These are phyloP conservation scores for Botrytis pseudocinerea DNA, from an alignment of 2,329 filamentous ascomycete species.

Conservation along the genomic window DNA sequence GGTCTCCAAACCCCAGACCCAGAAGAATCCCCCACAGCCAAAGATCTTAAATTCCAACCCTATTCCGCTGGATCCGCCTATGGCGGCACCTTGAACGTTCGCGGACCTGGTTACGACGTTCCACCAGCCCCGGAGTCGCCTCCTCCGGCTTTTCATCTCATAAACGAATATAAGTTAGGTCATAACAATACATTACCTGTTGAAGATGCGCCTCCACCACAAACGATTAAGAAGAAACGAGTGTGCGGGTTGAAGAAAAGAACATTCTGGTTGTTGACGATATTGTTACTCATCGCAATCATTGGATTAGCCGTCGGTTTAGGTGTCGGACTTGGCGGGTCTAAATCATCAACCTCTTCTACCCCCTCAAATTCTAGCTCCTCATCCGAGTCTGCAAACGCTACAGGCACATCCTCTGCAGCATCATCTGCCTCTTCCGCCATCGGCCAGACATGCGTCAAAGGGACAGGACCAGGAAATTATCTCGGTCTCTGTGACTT, in stretches of 20 bases:
- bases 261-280: conserved; percentile 1
- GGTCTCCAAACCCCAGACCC: conserved; percentile 9
- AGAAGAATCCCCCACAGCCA: neutral
- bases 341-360: neutral
- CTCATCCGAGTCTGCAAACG: neutral
- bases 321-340: conserved; percentile 7
- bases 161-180: conserved; percentile 15
- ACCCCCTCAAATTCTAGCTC: neutral
- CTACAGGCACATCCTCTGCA: neutral
- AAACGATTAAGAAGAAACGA: neutral
- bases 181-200: conserved; percentile 4
- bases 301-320: conserved; percentile 16
- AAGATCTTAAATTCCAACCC: conserved; percentile 20
- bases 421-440: conserved; percentile 1
- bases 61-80: neutral
- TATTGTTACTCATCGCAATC: neutral
- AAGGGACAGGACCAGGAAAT: conserved; percentile 39
- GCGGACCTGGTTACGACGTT: neutral
- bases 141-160: conserved; percentile 9
- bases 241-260: conserved; percentile 16
- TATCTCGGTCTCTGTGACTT: conserved; percentile 44
- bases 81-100: conserved; percentile 8
- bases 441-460: conserved; percentile 26
- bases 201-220: neutral
- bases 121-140: neutral